A percentile compares a stretch with the other conserved stretches of the same genome.
Conservation (phyloP, 1,284 basidiomycete genomes). For the Apiotrichum gamsii region DNA sequence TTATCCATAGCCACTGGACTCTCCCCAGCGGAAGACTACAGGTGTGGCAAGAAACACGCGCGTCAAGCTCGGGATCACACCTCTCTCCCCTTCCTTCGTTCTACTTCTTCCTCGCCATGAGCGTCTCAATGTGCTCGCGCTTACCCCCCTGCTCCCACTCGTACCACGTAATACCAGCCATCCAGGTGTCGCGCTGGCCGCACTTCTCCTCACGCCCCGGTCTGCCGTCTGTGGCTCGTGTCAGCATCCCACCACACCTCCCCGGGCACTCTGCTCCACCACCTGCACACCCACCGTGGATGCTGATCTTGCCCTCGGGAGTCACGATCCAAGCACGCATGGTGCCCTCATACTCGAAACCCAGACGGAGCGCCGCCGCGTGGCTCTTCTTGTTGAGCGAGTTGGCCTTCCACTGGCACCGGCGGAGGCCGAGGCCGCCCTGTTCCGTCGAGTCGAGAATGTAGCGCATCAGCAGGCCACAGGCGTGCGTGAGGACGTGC, state of each 20-base stretch:
- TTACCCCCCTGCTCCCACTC: constrained; percentile 38
- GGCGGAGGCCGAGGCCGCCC: constrained; percentile 35
- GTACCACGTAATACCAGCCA: constrained; percentile 33
- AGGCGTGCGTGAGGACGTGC: constrained; percentile 38
- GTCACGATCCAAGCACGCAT: constrained; percentile 28
- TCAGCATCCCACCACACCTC: too few relatives aligned
- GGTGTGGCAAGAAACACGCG: too few relatives aligned
- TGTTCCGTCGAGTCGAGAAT: constrained; percentile 29
- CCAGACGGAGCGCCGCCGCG: constrained; percentile 29
- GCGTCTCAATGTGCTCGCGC: constrained; percentile 29
- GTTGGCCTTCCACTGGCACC: constrained; percentile 41
- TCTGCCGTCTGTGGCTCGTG: constrained; percentile 32
- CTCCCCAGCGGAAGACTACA: too few relatives aligned
- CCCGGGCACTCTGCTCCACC: neutral
- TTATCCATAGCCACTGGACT: too few relatives aligned
- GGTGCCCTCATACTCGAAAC: constrained; percentile 32
- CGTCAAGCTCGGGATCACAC: too few relatives aligned
- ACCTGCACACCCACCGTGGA: constrained; percentile 23
- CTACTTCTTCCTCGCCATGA: constrained; percentile 25
- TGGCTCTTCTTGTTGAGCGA: constrained; percentile 29
- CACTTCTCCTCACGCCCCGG: constrained; percentile 20
- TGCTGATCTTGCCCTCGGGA: constrained; percentile 27
- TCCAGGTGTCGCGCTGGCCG: constrained; percentile 32
- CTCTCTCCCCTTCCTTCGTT: too few relatives aligned
- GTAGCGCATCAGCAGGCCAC: constrained; percentile 35